Percentiles rank a stretch among this genome's conserved stretches.
phyloP scores from a whole-genome alignment of 768 basidiomycete genomes.

The Suillus placidus region DNA sequence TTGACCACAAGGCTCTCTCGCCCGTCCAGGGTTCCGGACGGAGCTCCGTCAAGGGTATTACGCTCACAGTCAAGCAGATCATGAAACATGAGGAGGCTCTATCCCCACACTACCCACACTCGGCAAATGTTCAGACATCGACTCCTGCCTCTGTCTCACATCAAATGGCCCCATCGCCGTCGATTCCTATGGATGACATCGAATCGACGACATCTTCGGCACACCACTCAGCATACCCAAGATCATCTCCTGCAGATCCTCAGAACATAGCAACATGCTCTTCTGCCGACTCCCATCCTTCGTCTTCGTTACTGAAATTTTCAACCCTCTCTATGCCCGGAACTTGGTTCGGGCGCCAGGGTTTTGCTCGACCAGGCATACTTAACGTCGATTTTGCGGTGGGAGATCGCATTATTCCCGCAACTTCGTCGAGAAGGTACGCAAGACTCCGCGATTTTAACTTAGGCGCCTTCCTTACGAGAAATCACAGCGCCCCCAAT shows the following conservation, averaged over 20 bases:
- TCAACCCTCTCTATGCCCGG: constrained; percentile 23
- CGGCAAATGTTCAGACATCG: neutral
- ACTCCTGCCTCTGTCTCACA: neutral
- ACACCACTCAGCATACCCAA: neutral
- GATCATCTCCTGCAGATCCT: too few species aligned
- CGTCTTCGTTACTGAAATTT: neutral
- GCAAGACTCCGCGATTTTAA: neutral
- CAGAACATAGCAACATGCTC: neutral
- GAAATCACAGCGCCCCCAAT: neutral
- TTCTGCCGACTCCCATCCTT: neutral
- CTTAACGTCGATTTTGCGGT: constrained; percentile 27
- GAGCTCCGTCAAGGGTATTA: too few species aligned
- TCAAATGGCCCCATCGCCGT: neutral
- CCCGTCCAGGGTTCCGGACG: neutral
- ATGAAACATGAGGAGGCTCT: neutral
- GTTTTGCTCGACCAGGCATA: constrained; percentile 22
- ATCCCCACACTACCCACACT: too few species aligned
- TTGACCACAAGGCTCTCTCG: neutral
- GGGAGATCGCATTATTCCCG: constrained; percentile 25
- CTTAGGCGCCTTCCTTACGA: neutral
- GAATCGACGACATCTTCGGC: neutral
- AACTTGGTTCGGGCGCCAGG: constrained; percentile 29
- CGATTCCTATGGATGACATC: neutral
- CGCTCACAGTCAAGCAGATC: neutral
- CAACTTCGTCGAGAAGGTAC: neutral